Percentiles rank a stretch among this genome's conserved stretches.
phyloP scores from a whole-genome alignment of 2,329 filamentous ascomycete genomes.

The Cladobotryum mycophilum region DNA sequence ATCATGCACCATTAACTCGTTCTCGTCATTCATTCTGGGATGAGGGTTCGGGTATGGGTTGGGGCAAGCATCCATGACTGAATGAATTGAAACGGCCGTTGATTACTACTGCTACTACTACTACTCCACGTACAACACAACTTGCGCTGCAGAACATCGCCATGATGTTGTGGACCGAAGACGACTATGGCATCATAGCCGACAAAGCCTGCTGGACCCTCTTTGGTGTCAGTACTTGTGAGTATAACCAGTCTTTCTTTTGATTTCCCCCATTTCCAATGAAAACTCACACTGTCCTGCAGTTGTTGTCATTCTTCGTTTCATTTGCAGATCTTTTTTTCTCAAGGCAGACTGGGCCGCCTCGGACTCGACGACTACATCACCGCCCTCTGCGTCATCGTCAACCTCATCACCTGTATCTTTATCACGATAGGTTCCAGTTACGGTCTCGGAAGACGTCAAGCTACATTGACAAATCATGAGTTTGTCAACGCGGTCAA shows the following conservation, averaged over 20 bases:
- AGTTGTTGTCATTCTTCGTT: slow-evolving; percentile 19
- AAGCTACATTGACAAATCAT: slow-evolving; percentile 6
- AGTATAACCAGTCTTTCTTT: slow-evolving; percentile 5
- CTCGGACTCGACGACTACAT: slow-evolving; percentile 21
- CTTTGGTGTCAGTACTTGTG: slow-evolving; percentile 18
- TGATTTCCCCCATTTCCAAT: not conserved
- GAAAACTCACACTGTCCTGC: not conserved
- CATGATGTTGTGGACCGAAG: slow-evolving; percentile 17
- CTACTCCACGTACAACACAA: no score
- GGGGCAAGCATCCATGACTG: no score
- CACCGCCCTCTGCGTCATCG: slow-evolving; percentile 15
- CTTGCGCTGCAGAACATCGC: not conserved
- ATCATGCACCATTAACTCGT: no score
- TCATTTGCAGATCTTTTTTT: slow-evolving; percentile 16
- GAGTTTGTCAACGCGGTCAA: slow-evolving; percentile 15
- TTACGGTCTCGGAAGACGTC: slow-evolving; percentile 19
- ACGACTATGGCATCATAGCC: slow-evolving; percentile 18
- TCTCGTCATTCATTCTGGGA: no score
- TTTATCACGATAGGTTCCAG: slow-evolving; percentile 18
- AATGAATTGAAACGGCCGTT: no score
- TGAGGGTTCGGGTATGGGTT: no score
- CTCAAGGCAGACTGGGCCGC: slow-evolving; percentile 16
- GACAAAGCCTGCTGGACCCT: slow-evolving; percentile 21
- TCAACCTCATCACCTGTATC: slow-evolving; percentile 18
- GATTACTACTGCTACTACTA: no score